phyloP scores from a whole-genome alignment of 2,329 filamentous ascomycete genomes.

The Bipolaris bicolor region DNA sequence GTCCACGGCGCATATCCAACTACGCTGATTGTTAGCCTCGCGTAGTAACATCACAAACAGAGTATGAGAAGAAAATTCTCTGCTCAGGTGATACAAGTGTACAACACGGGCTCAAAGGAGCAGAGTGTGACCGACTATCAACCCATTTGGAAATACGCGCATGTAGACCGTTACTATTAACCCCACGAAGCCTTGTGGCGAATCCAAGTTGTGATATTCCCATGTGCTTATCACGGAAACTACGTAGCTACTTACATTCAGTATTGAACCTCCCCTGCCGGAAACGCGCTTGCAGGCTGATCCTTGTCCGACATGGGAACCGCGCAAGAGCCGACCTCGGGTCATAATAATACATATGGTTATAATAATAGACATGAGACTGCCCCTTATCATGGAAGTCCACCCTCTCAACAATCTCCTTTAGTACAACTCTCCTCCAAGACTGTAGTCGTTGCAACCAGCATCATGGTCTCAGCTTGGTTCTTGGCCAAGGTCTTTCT shows the following conservation, averaged over 20 bases:
- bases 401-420: not conserved
- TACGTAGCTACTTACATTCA: constrained; percentile 10
- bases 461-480: constrained; percentile 30
- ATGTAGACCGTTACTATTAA: constrained; percentile 1
- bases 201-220: not conserved
- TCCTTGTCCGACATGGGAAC: constrained; percentile 21
- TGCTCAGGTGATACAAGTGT: not conserved
- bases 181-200: not conserved
- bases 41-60: not conserved
- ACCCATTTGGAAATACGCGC: constrained; percentile 2
- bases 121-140: not conserved
- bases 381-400: not conserved
- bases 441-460: constrained; percentile 6
- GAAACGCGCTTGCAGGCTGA: constrained; percentile 3
- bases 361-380: constrained; percentile 24
- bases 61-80: not conserved
- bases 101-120: not conserved
- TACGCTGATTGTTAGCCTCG: not conserved
- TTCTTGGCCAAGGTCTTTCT: constrained; percentile 25
- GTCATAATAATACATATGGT: constrained; percentile 5
- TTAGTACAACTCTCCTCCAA: not conserved
- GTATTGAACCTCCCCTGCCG: constrained; percentile 16
- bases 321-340: constrained; percentile 16
- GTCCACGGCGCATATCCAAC: not conserved
- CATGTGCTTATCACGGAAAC: constrained; percentile 26